phyloP scores from a whole-genome alignment of 2,329 filamentous ascomycete genomes.

The Rhinocladiella mackenziei region DNA sequence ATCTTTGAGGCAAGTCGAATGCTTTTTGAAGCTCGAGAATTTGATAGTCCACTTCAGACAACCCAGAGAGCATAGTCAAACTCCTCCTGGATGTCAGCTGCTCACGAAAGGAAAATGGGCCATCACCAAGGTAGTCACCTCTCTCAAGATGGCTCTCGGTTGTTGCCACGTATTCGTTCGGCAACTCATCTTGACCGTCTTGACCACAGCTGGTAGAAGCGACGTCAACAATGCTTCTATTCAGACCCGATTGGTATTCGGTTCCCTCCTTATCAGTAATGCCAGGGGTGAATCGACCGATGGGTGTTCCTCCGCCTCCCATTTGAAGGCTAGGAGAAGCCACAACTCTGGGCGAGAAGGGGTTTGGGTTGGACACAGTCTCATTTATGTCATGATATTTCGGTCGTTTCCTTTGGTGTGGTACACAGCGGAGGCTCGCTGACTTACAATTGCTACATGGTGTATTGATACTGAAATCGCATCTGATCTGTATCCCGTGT shows the following conservation, averaged over 20 bases:
- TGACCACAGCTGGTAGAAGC: neutral
- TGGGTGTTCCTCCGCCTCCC: too few relatives aligned
- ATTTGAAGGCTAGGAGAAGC: too few relatives aligned
- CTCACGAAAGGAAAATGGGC: slow-evolving; percentile 11
- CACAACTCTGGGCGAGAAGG: neutral
- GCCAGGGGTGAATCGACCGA: too few relatives aligned
- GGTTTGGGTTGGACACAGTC: too few relatives aligned
- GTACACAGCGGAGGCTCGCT: slow-evolving; percentile 2
- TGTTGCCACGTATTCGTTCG: slow-evolving; percentile 11
- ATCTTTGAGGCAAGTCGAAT: slow-evolving; percentile 11
- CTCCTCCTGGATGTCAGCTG: slow-evolving; percentile 3
- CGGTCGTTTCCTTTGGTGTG: slow-evolving; percentile 13
- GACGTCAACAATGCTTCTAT: neutral
- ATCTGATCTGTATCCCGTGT: slow-evolving; percentile 18
- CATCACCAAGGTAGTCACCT: slow-evolving; percentile 10
- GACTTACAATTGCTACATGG: slow-evolving; percentile 12
- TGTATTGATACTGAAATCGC: slow-evolving; percentile 2
- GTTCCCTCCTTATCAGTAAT: neutral
- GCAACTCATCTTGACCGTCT: neutral
- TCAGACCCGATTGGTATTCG: neutral
- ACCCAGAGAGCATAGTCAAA: neutral
- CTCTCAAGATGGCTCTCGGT: slow-evolving; percentile 14
- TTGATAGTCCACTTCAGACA: slow-evolving; percentile 6
- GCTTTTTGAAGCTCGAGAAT: slow-evolving; percentile 10
- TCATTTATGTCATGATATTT: slow-evolving; percentile 8